Evolutionary conservation across 371 early-diverging fungal species (phyloP), one percentile per base, ranked within the genome.

Genomic region (Ecytonucleospora hepatopenaei): DNA sequence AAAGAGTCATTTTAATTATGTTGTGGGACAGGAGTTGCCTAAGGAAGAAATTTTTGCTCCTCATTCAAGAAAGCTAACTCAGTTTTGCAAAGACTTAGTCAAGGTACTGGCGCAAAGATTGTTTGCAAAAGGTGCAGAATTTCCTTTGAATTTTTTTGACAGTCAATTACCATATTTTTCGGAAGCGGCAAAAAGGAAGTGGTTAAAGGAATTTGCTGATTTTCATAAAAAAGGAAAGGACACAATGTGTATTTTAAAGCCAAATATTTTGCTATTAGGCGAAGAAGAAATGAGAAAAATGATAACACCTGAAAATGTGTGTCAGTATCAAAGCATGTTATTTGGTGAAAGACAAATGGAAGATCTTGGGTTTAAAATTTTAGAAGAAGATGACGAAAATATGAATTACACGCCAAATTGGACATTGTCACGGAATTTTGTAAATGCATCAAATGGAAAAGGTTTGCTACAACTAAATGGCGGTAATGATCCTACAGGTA

Each of bases 301-400:
- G 78, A 85, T 94, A 0, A 91, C 93, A n/a, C 97, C 97, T 5
- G 97, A 98, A 75, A 90, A 89, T 86, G 83, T 94, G 24, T 94
- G 97, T 78, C 79, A 92, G 59, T 89, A 88, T 70, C 92, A 98
- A 77, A 89, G 90, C 74, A 95, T 92, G 88, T 77, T 90, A 47
- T 91, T 89, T 1, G 93, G 91, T 54, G 90, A 94, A 77, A 88
- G 90, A 55, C 86, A 91, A 60, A 82, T 98, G 24, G 83, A 86
- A 62, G 97, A 97, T 73, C 83, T 89, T 1, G 97, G 97, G 64
- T 89, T 90, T 78, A 68, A 82, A 30, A 62, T 65, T 23, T 33
- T 73, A 23, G 71, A 66, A 17, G 78, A 74, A 21, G 83, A 78
- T 49, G 82, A 88, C 34, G 78, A 92, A 61, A 86, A 91, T 17